Base-by-base conservation (phyloP, 129 eudicot genomes). In the Arctium lappa region DNA sequence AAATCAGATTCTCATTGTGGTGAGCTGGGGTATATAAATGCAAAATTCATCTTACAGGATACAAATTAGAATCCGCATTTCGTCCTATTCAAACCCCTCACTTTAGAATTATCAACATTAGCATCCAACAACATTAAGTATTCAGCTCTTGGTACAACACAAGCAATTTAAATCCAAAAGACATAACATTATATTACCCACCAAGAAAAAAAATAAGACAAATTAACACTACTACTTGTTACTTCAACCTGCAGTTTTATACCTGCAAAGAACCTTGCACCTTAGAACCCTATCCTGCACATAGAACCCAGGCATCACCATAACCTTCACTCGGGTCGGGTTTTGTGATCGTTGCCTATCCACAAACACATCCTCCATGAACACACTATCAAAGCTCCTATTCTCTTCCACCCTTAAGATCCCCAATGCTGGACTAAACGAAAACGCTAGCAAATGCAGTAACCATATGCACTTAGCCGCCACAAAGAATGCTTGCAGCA, bases 391-490 rank as follows among this genome's bases (percentile, higher is more conserved):
- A 73, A 94, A 94, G 33, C 84, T 50, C 79, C 85, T 71, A 56
- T 84, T 88, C 32, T 94, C 97, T 10, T 91, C 92, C n/a, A 94
- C 97, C 79, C 98, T 83, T 40, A 91, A 56, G 39, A 94, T 94
- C 50, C 86, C 92, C 87, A 94, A 74, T 9, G 91, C 79, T 32
- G 92, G 94, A 63, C 76, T 73, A 66, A 91, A 96, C 0, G 98
- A 95, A 85, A 92, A 95, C 0, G 99, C 98, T 3, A 95, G 91
- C 89, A 95, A 83, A 88, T 95, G 99, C 31, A 95, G 83, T 82
- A 95, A 50, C 99, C 99, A 95, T 44, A 95, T 86, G 83, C 98
- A 96, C 73, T 96, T 96, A 4, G 98, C 95, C 36, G 98, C 97
- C 44, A 93, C 97, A 78, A 96, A 96, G 75, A 96, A 96, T 1